Evolutionary conservation across 345 rosid genomes (phyloP).

Genomic region (Limnanthes douglasii): DNA sequence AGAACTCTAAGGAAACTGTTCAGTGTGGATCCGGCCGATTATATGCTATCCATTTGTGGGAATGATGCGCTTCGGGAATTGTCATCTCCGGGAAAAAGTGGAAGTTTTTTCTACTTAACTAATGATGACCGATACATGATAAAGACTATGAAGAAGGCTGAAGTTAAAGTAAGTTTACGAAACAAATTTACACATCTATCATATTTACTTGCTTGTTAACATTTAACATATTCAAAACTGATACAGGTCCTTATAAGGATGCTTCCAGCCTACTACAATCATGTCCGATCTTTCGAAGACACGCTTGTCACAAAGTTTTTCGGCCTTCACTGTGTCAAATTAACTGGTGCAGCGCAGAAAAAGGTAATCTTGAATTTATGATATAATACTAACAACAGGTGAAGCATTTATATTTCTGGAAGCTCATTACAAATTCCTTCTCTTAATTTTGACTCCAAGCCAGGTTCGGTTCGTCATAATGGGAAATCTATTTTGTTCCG

Average conservation of each 20-base stretch:
- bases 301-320: slow-evolving; percentile 87
- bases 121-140: slow-evolving; percentile 94
- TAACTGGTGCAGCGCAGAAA: slow-evolving; percentile 57
- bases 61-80: slow-evolving; percentile 94
- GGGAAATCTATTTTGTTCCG: slow-evolving; percentile 88
- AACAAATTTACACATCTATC: background rate
- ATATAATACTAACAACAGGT: too few species aligned
- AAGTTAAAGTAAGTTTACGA: slow-evolving; percentile 49
- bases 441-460: background rate
- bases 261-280: slow-evolving; percentile 91
- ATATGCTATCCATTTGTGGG: slow-evolving; percentile 92
- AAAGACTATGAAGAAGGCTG: slow-evolving; percentile 93
- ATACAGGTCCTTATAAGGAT: slow-evolving; percentile 85
- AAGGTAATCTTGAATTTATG: too few species aligned
- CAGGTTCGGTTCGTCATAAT: slow-evolving; percentile 88
- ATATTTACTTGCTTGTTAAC: background rate
- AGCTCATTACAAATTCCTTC: slow-evolving; percentile 11
- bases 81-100: slow-evolving; percentile 97
- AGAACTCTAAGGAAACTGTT: slow-evolving; percentile 94
- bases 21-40: slow-evolving; percentile 89
- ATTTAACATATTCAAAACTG: slow-evolving; percentile 2
- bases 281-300: slow-evolving; percentile 78
- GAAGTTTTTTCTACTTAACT: slow-evolving; percentile 88
- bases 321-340: slow-evolving; percentile 92
- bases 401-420: too few species aligned